Percentiles rank a stretch among this genome's conserved stretches.
These are phyloP conservation scores for Fusarium mangiferae DNA, from an alignment of 2,329 filamentous ascomycete genomes.

Conservation along the genomic window DNA sequence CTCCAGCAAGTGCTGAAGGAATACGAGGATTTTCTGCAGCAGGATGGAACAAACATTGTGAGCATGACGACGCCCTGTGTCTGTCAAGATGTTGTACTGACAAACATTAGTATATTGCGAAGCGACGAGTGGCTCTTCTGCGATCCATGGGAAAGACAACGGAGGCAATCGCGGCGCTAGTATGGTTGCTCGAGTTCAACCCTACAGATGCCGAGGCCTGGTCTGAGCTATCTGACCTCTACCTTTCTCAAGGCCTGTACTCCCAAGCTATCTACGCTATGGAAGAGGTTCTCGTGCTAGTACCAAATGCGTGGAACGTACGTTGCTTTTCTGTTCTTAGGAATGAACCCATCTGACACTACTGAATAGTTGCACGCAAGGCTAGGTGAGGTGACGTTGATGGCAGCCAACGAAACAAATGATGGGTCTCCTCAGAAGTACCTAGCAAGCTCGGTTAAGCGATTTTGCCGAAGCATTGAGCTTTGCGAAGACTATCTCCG, in stretches of 20 bases:
- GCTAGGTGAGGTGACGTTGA: constrained; percentile 83
- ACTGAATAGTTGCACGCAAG: constrained; percentile 80
- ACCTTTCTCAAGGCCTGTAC: constrained; percentile 81
- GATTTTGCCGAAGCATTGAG: constrained; percentile 91
- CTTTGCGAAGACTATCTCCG: constrained; percentile 92
- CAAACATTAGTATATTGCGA: constrained; percentile 76
- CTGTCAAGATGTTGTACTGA: constrained; percentile 33
- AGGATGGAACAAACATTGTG: constrained; percentile 84
- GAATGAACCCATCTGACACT: constrained; percentile 33
- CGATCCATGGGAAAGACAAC: constrained; percentile 74
- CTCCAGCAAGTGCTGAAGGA: constrained; percentile 77
- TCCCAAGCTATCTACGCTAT: constrained; percentile 87
- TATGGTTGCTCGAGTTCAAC: constrained; percentile 80
- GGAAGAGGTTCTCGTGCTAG: constrained; percentile 88
- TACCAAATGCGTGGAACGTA: constrained; percentile 96
- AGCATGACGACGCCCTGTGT: constrained; percentile 44
- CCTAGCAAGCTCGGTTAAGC: constrained; percentile 78
- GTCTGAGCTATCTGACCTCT: constrained; percentile 90
- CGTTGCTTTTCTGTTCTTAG: constrained; percentile 47
- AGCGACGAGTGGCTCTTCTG: constrained; percentile 84
- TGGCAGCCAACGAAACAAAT: constrained; percentile 65
- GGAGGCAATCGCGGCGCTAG: constrained; percentile 80
- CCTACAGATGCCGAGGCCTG: constrained; percentile 94
- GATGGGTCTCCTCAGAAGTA: constrained; percentile 59
- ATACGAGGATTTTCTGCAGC: constrained; percentile 79